phyloP scores from a whole-genome alignment of 305 asterid species.

The Fraxinus nigra region DNA sequence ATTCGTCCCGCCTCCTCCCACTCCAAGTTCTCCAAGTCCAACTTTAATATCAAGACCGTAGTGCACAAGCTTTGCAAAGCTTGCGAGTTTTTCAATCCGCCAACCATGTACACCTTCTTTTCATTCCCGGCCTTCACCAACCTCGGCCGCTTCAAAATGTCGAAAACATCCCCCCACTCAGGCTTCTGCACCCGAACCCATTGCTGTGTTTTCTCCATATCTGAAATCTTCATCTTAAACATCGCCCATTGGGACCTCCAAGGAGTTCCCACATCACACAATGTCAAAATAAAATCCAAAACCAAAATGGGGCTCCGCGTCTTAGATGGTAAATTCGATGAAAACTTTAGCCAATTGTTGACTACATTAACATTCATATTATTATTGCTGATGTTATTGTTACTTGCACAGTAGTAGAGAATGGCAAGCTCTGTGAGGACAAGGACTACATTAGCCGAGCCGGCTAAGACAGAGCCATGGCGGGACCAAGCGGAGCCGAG shows the following conservation, averaged over 20 bases:
- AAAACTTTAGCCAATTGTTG: constrained; percentile 70
- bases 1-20: constrained; percentile 95
- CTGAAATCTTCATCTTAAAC: constrained; percentile 57
- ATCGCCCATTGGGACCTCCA: constrained; percentile 98
- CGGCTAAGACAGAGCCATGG: constrained; percentile 88
- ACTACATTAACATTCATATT: neutral
- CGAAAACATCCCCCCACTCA: constrained; percentile 91
- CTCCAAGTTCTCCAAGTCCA: constrained; percentile 78
- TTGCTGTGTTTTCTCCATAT: constrained; percentile 51
- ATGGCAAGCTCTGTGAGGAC: constrained; percentile 96
- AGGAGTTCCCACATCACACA: constrained; percentile 91
- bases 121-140: constrained; percentile 61
- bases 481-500: constrained; percentile 98
- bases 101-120: constrained; percentile 72
- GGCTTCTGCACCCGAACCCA: constrained; percentile 75
- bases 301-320: constrained; percentile 81
- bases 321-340: constrained; percentile 86
- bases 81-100: constrained; percentile 72
- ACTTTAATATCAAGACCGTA: constrained; percentile 72
- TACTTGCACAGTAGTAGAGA: constrained; percentile 47
- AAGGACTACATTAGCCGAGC: constrained; percentile 57
- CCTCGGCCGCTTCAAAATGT: constrained; percentile 73
- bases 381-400: neutral
- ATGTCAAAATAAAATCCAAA: constrained; percentile 54
- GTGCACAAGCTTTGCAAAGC: constrained; percentile 74